Percentiles rank a stretch among this genome's conserved stretches.
Conservation (phyloP, 2,329 filamentous ascomycete genomes). For the Ophiocordyceps camponoti-leonardi region DNA sequence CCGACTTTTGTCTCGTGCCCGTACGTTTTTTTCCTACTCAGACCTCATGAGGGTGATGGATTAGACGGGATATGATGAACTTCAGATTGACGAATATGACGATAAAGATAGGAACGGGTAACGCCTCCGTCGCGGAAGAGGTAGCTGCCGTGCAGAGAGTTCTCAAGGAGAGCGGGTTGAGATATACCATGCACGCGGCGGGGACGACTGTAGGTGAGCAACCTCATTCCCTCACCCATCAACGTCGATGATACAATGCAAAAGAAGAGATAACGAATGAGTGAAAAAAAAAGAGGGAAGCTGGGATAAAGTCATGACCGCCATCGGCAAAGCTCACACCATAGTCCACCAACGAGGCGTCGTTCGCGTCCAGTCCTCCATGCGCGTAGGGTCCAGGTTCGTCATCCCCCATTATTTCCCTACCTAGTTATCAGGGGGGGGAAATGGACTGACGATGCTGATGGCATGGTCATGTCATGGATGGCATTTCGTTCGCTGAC, state of each 20-base stretch:
- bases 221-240: no score
- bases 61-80: no score
- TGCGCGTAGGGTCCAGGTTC: slow-evolving; percentile 66
- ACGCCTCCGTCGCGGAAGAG: slow-evolving; percentile 60
- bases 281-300: slow-evolving; percentile 65
- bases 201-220: slow-evolving; percentile 83
- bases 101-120: no score
- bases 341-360: slow-evolving; percentile 64
- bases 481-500: background rate
- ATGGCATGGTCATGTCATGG: no score
- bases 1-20: slow-evolving; percentile 84
- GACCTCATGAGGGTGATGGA: no score
- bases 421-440: no score
- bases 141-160: slow-evolving; percentile 80
- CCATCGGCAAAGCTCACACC: slow-evolving; percentile 74
- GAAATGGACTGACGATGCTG: no score
- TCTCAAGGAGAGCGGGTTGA: slow-evolving; percentile 62
- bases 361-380: slow-evolving; percentile 71
- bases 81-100: no score
- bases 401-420: slow-evolving; percentile 8
- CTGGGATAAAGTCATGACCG: slow-evolving; percentile 74
- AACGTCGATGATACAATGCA: no score
- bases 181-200: slow-evolving; percentile 80
- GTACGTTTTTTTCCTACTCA: slow-evolving; percentile 21
- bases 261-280: no score